phyloP scores from a whole-genome alignment of 257 asterid genomes.

The Nicotiana paniculata region DNA sequence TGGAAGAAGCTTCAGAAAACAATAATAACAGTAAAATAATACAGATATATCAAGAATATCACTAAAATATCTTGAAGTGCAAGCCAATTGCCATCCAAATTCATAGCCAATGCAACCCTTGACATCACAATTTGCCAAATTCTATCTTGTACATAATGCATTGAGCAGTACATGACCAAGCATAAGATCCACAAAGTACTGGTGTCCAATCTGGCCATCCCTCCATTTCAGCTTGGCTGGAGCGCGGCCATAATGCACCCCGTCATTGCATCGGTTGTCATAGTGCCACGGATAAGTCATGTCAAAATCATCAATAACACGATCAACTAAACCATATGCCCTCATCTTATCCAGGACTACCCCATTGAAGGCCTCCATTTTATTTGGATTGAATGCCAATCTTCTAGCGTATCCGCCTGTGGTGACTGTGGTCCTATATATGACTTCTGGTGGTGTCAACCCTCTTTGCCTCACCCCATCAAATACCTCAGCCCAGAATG shows the following conservation, averaged over 20 bases:
- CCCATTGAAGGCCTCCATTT: constrained; percentile 94
- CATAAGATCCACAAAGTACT: constrained; percentile 91
- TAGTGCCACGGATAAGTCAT: constrained; percentile 96
- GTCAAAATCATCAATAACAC: constrained; percentile 74
- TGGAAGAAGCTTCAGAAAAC: too few relatives aligned
- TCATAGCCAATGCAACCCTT: too few relatives aligned
- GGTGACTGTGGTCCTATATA: constrained; percentile 80
- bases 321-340: constrained; percentile 37
- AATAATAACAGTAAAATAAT: too few relatives aligned
- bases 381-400: constrained; percentile 68
- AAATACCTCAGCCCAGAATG: constrained; percentile 65
- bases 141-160: constrained; percentile 36
- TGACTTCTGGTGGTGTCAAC: constrained; percentile 39
- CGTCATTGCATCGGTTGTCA: constrained; percentile 83
- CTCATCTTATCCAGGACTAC: constrained; percentile 76
- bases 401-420: constrained; percentile 82
- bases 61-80: too few relatives aligned
- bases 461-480: constrained; percentile 50
- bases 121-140: too few relatives aligned
- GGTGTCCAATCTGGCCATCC: constrained; percentile 89
- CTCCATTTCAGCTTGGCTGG: constrained; percentile 74
- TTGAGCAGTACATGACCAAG: constrained; percentile 77
- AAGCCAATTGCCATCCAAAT: too few relatives aligned
- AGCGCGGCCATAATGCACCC: constrained; percentile 95
- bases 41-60: too few relatives aligned